Base-by-base conservation (phyloP, 495 filamentous ascomycete genomes). In the Thermochaetoides thermophila region DNA sequence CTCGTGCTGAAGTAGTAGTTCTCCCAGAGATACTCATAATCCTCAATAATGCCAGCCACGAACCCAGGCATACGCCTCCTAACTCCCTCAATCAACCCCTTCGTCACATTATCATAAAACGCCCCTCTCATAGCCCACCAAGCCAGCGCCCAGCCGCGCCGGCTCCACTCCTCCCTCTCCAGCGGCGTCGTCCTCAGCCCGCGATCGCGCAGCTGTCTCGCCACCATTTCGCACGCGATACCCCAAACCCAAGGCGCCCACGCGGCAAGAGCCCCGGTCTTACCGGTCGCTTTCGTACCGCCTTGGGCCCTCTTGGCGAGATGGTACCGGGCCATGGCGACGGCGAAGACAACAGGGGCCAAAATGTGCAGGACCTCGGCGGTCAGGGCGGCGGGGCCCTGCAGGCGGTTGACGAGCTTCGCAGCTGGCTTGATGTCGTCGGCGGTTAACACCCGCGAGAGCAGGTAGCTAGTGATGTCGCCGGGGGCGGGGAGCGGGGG, bases 11-110 rank as follows among this genome's bases (percentile, higher is more conserved):
- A 96, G 56, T 97, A 87, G 49, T 92, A 96, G 32, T 92, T 81
- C 59, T 95, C 87, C 89, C 89, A 97, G 11, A 97, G 64, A 49
- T 89, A 95, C 50, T 91, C 82, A 46, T 96, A 96, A 49, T 97
- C 91, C 52, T 92, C 86, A 35, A 96, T 47, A 15, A 97, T 69
- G 32, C 76, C 84, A 1, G 71, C 74, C 11, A 95, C 61, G 43
- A 96, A 59, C 44, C 79, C 76, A 32, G 91, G 68, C 49, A 94
- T 59, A 29, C 79, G 77, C 27, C 68, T 67, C 43, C 74, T 76
- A 45, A 95, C 70, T 45, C 73, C 81, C 17, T 50, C 55, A 3
- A 81, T 75, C 56, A 78, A 70, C 5, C 63, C 78, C 75, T 84
- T 86, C 20, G 84, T 94, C 32, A 94, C 63, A 48, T 87, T 82